These are phyloP conservation scores for Xerocomellus intermedius DNA, from an alignment of 768 basidiomycete species.

Conservation along the genomic window DNA sequence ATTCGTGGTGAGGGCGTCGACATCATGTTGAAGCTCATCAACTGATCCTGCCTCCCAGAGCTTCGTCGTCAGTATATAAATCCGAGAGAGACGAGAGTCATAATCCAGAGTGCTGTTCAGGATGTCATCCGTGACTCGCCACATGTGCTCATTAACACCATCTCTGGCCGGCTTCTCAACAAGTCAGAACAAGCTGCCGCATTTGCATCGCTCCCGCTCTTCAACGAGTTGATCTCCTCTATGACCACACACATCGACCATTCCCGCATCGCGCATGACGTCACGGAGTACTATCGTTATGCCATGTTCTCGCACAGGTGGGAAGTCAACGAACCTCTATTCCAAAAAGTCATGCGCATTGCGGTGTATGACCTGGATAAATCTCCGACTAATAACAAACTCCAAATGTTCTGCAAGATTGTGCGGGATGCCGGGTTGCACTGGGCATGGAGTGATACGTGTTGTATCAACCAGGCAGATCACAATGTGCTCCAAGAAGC, in stretches of 20 bases:
- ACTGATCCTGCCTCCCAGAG: no score
- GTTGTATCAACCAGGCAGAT: slow-evolving; percentile 4
- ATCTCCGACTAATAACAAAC: background rate
- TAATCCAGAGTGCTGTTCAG: no score
- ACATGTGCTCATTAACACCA: background rate
- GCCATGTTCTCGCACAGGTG: slow-evolving; percentile 5
- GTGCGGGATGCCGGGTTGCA: background rate
- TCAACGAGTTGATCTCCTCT: background rate
- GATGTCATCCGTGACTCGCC: background rate
- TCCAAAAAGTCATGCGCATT: background rate
- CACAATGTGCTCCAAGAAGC: slow-evolving; percentile 1
- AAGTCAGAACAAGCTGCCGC: background rate
- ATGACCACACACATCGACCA: background rate
- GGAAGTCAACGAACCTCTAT: slow-evolving; percentile 4
- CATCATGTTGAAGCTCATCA: no score
- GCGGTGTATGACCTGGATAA: slow-evolving; percentile 1
- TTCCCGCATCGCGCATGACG: background rate
- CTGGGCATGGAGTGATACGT: slow-evolving; percentile 11
- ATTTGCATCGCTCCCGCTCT: background rate
- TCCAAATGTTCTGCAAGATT: slow-evolving; percentile 4
- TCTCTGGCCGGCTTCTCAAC: background rate
- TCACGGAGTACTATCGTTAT: background rate
- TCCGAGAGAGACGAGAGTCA: no score
- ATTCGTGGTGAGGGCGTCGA: background rate
- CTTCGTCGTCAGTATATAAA: no score